phyloP scores from a whole-genome alignment of 75 land plant genomes.

The Larix kaempferi region DNA sequence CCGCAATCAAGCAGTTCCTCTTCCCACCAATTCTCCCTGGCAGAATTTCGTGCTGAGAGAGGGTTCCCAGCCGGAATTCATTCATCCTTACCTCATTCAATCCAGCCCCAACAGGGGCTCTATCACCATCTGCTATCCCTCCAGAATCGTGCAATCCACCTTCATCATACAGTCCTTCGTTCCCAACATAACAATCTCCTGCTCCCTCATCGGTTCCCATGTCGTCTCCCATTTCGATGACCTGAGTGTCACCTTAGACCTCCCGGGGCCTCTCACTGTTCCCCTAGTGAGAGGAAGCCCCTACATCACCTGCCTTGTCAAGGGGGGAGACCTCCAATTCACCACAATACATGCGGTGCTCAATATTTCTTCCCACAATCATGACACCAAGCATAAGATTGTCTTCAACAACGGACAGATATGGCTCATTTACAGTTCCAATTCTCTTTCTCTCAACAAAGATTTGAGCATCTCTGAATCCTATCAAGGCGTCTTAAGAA shows the following conservation, averaged over 20 bases:
- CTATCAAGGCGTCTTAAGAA: slow-evolving; percentile 62
- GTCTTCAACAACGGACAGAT: slow-evolving; percentile 65
- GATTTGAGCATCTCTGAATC: slow-evolving; percentile 17
- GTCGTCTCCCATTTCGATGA: slow-evolving; percentile 30
- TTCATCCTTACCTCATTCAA: slow-evolving; percentile 75
- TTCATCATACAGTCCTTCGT: slow-evolving; percentile 60
- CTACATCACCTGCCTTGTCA: slow-evolving; percentile 49
- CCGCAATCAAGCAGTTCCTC: slow-evolving; percentile 19
- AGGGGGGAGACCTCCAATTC: slow-evolving; percentile 21
- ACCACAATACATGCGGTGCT: slow-evolving; percentile 59
- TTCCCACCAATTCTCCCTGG: slow-evolving; percentile 88
- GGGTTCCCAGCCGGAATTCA: slow-evolving; percentile 76
- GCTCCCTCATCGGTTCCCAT: background rate
- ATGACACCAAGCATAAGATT: slow-evolving; percentile 56
- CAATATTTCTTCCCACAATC: slow-evolving; percentile 28
- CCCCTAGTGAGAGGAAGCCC: slow-evolving; percentile 85
- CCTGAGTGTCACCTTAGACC: slow-evolving; percentile 16
- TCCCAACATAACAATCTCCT: slow-evolving; percentile 34
- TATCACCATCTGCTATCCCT: slow-evolving; percentile 63
- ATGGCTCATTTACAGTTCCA: slow-evolving; percentile 66
- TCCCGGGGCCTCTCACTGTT: slow-evolving; percentile 31
- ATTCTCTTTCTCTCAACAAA: slow-evolving; percentile 22
- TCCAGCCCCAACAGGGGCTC: slow-evolving; percentile 42
- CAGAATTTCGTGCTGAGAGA: slow-evolving; percentile 77
- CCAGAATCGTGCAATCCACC: slow-evolving; percentile 25